A percentile compares a stretch with the other conserved stretches of the same genome.
Evolutionary conservation across 495 filamentous ascomycete species (phyloP).

Genomic region (Lentithecium fluviatile): DNA sequence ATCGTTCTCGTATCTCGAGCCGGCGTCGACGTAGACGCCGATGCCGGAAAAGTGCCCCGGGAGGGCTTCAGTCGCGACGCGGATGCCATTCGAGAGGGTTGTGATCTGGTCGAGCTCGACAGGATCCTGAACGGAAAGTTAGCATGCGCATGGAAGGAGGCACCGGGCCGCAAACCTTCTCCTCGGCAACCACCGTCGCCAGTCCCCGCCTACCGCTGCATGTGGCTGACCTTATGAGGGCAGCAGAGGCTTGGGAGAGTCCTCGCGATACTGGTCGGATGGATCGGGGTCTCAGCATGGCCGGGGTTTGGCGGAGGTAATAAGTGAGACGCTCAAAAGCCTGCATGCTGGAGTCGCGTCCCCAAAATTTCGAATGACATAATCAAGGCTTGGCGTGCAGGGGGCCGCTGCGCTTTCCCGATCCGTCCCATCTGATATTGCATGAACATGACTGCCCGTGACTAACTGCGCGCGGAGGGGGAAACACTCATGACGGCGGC

Average conservation of each 20-base stretch:
- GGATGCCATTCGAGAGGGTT: constrained; percentile 86
- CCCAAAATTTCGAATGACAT: not conserved
- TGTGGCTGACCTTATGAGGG: constrained; percentile 6
- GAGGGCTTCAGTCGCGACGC: constrained; percentile 91
- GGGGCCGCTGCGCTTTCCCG: no score
- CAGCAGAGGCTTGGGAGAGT: constrained; percentile 11
- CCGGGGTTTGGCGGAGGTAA: not conserved
- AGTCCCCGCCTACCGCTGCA: constrained; percentile 18
- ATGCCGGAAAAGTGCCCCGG: constrained; percentile 94
- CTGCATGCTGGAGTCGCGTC: not conserved
- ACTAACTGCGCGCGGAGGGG: no score
- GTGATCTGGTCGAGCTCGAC: constrained; percentile 85
- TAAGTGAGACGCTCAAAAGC: no score
- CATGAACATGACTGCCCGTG: no score
- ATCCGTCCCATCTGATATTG: no score
- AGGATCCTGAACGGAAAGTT: constrained; percentile 64
- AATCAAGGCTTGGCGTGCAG: no score
- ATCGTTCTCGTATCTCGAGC: constrained; percentile 89
- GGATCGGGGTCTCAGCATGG: constrained; percentile 30
- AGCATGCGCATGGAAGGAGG: not conserved
- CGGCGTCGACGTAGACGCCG: constrained; percentile 94
- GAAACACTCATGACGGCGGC: no score
- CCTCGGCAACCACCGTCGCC: constrained; percentile 30
- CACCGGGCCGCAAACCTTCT: constrained; percentile 26
- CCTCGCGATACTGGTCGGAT: constrained; percentile 27